A percentile compares a stretch with the other conserved stretches of the same genome.
These are phyloP conservation scores for Hortaea sp. DNA, from an alignment of 2,329 filamentous ascomycete genomes.

Conservation along the genomic window DNA sequence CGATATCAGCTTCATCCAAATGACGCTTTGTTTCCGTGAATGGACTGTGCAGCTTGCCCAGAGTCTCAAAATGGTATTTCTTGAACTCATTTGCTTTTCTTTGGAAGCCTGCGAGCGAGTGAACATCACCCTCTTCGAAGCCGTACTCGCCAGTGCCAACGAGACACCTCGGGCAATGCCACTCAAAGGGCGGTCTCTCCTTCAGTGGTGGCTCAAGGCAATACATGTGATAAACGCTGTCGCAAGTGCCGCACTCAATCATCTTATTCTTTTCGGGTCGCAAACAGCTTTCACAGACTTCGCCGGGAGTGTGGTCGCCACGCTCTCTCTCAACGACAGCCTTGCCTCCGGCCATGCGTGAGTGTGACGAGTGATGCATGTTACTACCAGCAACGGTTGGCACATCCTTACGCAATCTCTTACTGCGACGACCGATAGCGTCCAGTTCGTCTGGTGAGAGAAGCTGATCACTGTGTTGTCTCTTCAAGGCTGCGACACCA, in stretches of 20 bases:
- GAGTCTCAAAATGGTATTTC: conserved; percentile 76
- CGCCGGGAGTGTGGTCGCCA: conserved; percentile 46
- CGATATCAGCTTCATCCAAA: conserved; percentile 89
- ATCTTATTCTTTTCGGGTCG: conserved; percentile 64
- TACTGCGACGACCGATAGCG: conserved; percentile 60
- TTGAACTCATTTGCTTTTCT: conserved; percentile 95
- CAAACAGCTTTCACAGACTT: conserved; percentile 75
- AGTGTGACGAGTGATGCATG: conserved; percentile 68
- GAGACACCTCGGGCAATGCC: conserved; percentile 91
- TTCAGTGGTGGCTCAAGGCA: conserved; percentile 83
- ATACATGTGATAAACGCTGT: conserved; percentile 73
- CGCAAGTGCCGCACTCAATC: conserved; percentile 82
- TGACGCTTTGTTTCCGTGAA: conserved; percentile 69
- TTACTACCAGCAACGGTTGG: conserved; percentile 92
- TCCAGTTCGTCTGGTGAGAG: conserved; percentile 32
- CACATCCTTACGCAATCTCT: conserved; percentile 74
- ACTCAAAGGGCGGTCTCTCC: conserved; percentile 73
- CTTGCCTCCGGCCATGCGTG: conserved; percentile 65
- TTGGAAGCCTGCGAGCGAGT: conserved; percentile 91
- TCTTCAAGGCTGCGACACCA: conserved; percentile 48
- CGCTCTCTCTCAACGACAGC: conserved; percentile 47
- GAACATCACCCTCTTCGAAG: conserved; percentile 92
- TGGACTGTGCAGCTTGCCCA: conserved; percentile 53
- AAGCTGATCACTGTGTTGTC: conserved; percentile 46
- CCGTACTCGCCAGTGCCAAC: conserved; percentile 95